phyloP scores from a whole-genome alignment of 768 basidiomycete genomes.

The Suillus clintonianus region DNA sequence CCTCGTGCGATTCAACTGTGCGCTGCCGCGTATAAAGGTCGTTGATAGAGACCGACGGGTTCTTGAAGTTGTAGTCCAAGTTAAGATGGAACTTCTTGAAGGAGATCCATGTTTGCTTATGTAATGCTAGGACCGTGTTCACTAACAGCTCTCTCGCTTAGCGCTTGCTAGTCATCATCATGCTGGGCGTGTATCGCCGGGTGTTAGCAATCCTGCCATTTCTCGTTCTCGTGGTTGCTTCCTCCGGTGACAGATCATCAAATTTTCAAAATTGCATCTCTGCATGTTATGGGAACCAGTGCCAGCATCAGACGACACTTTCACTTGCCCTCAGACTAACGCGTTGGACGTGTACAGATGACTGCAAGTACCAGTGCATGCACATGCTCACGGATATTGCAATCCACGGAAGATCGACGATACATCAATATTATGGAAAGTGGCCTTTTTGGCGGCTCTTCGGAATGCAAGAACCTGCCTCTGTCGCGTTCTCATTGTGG shows the following conservation, averaged over 20 bases:
- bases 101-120: neutral
- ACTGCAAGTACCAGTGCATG: constrained; percentile 92
- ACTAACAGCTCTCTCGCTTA: neutral
- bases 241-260: constrained; percentile 36
- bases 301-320: constrained; percentile 38
- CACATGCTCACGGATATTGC: constrained; percentile 69
- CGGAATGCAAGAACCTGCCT: constrained; percentile 95
- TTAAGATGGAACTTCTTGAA: neutral
- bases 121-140: neutral
- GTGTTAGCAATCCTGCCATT: constrained; percentile 13
- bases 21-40: neutral
- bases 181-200: constrained; percentile 10
- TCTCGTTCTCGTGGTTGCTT: constrained; percentile 15
- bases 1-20: neutral
- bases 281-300: constrained; percentile 30
- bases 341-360: constrained; percentile 84
- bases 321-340: constrained; percentile 64
- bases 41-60: neutral
- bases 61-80: neutral
- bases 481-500: constrained; percentile 84
- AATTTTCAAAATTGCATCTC: constrained; percentile 41
- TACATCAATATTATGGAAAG: constrained; percentile 91
- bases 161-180: neutral
- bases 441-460: constrained; percentile 92
- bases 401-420: constrained; percentile 36